Percentiles rank a stretch among this genome's conserved stretches.
These are phyloP conservation scores for Yamadazyma olivae DNA, from an alignment of 805 yeast genomes.

Conservation along the genomic window DNA sequence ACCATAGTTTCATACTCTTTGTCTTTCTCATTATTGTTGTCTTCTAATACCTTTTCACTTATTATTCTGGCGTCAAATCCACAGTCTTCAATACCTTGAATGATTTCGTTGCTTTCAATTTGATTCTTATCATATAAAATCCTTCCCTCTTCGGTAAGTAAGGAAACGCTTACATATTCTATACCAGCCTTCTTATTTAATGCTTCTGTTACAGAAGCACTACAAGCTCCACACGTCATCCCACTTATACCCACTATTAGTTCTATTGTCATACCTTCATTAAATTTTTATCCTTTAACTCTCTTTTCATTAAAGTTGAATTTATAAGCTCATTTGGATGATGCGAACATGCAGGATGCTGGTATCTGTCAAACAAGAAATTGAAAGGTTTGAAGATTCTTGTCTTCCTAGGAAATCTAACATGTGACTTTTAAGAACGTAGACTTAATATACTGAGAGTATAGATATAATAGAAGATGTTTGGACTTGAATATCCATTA, in stretches of 20 bases:
- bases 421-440: too few relatives aligned
- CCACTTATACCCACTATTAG: constrained; percentile 37
- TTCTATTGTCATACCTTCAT: constrained; percentile 3
- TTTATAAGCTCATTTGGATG: too few relatives aligned
- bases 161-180: constrained; percentile 53
- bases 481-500: too few relatives aligned
- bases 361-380: too few relatives aligned
- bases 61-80: constrained; percentile 54
- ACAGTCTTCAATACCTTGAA: constrained; percentile 30
- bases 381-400: too few relatives aligned
- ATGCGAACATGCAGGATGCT: too few relatives aligned
- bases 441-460: too few relatives aligned
- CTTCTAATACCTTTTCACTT: neutral
- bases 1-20: constrained; percentile 13
- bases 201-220: constrained; percentile 59
- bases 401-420: too few relatives aligned
- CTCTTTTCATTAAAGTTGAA: too few relatives aligned
- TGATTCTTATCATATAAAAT: constrained; percentile 42
- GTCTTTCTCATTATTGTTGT: neutral
- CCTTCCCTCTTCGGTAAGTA: constrained; percentile 68
- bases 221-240: constrained; percentile 90
- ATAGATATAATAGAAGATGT: too few relatives aligned
- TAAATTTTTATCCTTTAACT: neutral
- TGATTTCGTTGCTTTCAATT: constrained; percentile 13
- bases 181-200: constrained; percentile 51